phyloP scores from a whole-genome alignment of 495 filamentous ascomycete genomes.

The Venustampulla echinocandica region DNA sequence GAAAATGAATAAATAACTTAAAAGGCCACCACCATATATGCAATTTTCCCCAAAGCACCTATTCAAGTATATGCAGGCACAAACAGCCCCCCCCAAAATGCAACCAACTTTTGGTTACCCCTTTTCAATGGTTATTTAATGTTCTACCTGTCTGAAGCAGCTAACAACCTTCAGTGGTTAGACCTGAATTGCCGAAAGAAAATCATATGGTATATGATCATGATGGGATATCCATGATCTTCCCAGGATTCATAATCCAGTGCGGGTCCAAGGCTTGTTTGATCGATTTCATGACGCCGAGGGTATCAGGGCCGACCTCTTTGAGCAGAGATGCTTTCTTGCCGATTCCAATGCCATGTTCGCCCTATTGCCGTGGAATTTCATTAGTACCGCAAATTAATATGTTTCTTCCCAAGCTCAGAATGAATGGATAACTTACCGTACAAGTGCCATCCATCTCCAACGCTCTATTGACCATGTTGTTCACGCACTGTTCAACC shows the following conservation, averaged over 20 bases:
- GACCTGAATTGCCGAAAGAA: no score
- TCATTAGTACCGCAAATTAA: not conserved
- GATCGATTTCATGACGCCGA: slow-evolving; percentile 78
- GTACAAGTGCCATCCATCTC: slow-evolving; percentile 94
- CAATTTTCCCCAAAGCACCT: no score
- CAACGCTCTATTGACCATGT: slow-evolving; percentile 79
- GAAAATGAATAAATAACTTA: no score
- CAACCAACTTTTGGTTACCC: no score
- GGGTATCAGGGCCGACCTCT: slow-evolving; percentile 74
- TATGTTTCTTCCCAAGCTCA: no score
- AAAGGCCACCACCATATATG: no score
- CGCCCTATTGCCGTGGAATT: slow-evolving; percentile 40
- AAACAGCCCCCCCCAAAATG: no score
- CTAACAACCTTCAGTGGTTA: no score
- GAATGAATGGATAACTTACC: slow-evolving; percentile 30
- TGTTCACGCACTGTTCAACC: slow-evolving; percentile 71
- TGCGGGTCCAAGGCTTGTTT: slow-evolving; percentile 78
- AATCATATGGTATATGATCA: not conserved
- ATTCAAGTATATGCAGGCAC: no score
- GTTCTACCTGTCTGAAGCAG: no score
- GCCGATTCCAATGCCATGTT: slow-evolving; percentile 82
- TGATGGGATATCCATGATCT: slow-evolving; percentile 63
- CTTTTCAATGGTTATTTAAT: no score
- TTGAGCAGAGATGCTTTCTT: slow-evolving; percentile 74
- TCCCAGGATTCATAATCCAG: slow-evolving; percentile 89